Conservation (phyloP, 2,329 filamentous ascomycete species). For the Alternaria consortialis region DNA sequence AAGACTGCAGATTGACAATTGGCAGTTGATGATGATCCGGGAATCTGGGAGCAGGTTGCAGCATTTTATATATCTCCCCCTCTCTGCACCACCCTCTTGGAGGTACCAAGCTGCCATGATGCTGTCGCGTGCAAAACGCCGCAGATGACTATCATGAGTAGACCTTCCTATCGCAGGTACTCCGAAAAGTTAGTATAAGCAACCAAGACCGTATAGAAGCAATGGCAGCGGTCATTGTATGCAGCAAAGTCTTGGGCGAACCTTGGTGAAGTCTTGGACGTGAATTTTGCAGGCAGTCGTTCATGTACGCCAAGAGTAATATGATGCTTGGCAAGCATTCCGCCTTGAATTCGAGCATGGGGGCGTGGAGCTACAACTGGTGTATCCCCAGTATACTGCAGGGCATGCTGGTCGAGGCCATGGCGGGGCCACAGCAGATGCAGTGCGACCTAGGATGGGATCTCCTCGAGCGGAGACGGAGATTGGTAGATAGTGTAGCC, state of each 20-base stretch:
- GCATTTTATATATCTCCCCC: conserved; percentile 25
- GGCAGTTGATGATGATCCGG: conserved; percentile 33
- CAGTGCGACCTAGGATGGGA: conserved; percentile 5
- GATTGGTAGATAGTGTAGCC: conserved; percentile 24
- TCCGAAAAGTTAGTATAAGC: conserved; percentile 43
- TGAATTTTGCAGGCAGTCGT: conserved; percentile 4
- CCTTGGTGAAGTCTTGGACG: conserved; percentile 31
- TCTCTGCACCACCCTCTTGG: conserved; percentile 5
- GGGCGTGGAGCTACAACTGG: conserved; percentile 19
- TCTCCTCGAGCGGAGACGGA: conserved; percentile 6
- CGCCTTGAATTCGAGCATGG: conserved; percentile 20
- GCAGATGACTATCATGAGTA: conserved; percentile 21
- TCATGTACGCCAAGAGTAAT: conserved; percentile 24
- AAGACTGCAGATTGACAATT: conserved; percentile 31
- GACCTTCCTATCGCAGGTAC: conserved; percentile 46
- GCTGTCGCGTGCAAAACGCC: conserved; percentile 26
- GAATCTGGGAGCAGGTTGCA: conserved; percentile 18
- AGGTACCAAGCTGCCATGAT: conserved; percentile 16
- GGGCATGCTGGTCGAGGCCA: conserved; percentile 3
- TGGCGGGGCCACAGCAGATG: conserved; percentile 13
- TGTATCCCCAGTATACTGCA: conserved; percentile 13
- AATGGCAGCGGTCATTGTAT: conserved; percentile 24
- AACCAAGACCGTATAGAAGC: conserved; percentile 31
- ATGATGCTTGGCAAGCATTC: conserved; percentile 29
- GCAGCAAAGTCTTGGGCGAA: conserved; percentile 28